Base-by-base conservation (phyloP, 2,329 filamentous ascomycete species). In the Lecanicillium sp. region DNA sequence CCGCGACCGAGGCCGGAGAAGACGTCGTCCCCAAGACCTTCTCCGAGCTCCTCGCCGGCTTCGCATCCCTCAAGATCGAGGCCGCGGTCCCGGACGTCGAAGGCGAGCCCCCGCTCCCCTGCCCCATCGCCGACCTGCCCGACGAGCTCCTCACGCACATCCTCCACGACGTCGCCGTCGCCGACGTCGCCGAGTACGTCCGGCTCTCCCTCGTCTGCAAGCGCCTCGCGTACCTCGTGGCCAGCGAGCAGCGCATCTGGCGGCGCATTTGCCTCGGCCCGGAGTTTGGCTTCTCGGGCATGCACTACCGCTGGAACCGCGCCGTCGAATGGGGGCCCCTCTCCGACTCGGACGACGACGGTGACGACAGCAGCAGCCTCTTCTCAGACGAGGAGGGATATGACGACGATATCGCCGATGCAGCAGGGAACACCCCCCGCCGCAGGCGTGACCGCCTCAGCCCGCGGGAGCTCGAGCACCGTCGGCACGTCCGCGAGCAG, bases 171-270 rank as follows among this genome's bases (percentile, higher is more conserved):
- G 68, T 93, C 1, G 90, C 89, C 1, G 62, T 86, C 37, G 61
- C 72, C 24, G 93, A 98, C 55, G 75, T 95, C 0, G 85, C 84
- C 3, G 80, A 86, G 32, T 90, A 94, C 57, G 78, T 77, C 17
- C 84, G 87, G 20, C 72, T 90, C 14, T 77, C 88, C 0, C 79
- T 84, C 53, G 90, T 95, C 3, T 97, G 91, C 71, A 94, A 89
- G 63, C 81, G 85, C 12, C 71, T 97, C 36, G 90, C 91, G 19
- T 96, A 86, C 62, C 78, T 97, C 17, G 84, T 95, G 42, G 74
- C 81, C 24, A 87, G 86, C 5, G 90, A 97, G 62, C 85, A 95
- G 58, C 78, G 78, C 36, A 86, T 95, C 58, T 98, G 93, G 90
- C 87, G 84, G 51, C 78, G 81, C 15, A 68, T 95, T 4, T 87